Evolutionary conservation across 1,139 yeast species (phyloP), one percentile per base, ranked within the genome.

Genomic region (Eremothecium sinecaudum): DNA sequence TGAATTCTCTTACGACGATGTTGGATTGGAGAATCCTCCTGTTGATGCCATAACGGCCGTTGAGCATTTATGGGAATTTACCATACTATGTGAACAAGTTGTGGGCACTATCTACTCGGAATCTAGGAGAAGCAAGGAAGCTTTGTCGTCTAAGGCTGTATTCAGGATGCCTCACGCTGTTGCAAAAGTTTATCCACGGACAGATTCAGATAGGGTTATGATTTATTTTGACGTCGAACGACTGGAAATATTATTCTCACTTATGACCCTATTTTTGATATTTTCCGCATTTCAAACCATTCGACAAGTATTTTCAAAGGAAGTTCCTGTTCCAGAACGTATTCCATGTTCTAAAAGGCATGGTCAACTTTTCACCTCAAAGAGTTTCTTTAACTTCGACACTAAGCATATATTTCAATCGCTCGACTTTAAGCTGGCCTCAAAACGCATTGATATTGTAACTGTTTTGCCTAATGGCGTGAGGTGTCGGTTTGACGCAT

Each of bases 231-330:
- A 51, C 11, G 40, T 63, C 12, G 59, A 61, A 10, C 54, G 57
- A 11, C 27, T 69, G 1, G 61, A 55, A 21, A 48, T 62, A 1
- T 46, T 58, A n/a, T 59, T 69, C 32, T 75, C 77, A 30, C 56
- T 69, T 9, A 67, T 66, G 44, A 68, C 71, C 19, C 57, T 70
- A 17, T 76, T 75, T 48, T 62, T 71, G 1, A 42, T 73, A 0
- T 51, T 75, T 11, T 80, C 86, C 1, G 60, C 75, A 6, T 44
- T 73, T 3, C 73, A 72, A 45, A 53, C 78, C 10, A 44, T 78
- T 12, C 62, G 66, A 35, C 73, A 73, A 57, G 37, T 76, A 69
- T 46, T 43, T 44, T 36, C 48, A 34, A 40, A 41, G 20, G 30
- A 43, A 56, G 12, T 56, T 45, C 35, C 36, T 41, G 12, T 52